Evolutionary conservation across 2,329 filamentous ascomycete genomes (phyloP), one percentile per base, ranked within the genome.

Genomic region (Zasmidium citrigriseum): DNA sequence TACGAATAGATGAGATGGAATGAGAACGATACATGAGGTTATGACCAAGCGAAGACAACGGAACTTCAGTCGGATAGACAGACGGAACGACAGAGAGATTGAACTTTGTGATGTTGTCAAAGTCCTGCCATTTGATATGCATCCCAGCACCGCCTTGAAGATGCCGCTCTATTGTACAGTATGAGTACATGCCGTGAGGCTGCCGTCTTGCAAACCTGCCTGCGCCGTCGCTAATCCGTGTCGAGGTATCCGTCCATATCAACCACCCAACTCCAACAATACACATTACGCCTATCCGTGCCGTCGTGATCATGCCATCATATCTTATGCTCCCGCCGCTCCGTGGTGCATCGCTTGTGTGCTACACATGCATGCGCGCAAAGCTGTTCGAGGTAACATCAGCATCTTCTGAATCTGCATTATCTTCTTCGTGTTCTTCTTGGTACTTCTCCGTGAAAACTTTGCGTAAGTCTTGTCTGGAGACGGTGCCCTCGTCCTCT

Each of bases 341-440:
- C 64, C 62, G 60, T 65, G 63, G 24, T 60, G 68, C 65, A 64
- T 60, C 59, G 65, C 66, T 59, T 66, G 68, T 65, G 67, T 71
- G 57, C 70, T 73, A 73, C 65, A 72, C 70, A 70, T 72, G 69
- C 67, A 71, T 66, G 66, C 66, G 65, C 66, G 68, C 65, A 69
- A 73, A 71, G 70, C 70, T 73, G 66, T 62, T 69, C 58, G 67
- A 62, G 62, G 62, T 64, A 62, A 64, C 62, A 66, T 71, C 68
- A 72, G 68, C 68, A 65, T 63, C 63, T 54, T 58, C 46, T 54
- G 59, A 60, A 44, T 67, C 57, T 54, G 55, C 62, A 38, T 55
- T 46, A 46, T 34, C 52, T 52, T 64, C 58, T 54, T 63, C 52
- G 49, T 45, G 41, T 25, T 25, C 25, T 25, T 51, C 54, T 52